Percentiles rank a stretch among this genome's conserved stretches.
Evolutionary conservation across 495 filamentous ascomycete species (phyloP).

Genomic region (Penicillium robsamsonii): DNA sequence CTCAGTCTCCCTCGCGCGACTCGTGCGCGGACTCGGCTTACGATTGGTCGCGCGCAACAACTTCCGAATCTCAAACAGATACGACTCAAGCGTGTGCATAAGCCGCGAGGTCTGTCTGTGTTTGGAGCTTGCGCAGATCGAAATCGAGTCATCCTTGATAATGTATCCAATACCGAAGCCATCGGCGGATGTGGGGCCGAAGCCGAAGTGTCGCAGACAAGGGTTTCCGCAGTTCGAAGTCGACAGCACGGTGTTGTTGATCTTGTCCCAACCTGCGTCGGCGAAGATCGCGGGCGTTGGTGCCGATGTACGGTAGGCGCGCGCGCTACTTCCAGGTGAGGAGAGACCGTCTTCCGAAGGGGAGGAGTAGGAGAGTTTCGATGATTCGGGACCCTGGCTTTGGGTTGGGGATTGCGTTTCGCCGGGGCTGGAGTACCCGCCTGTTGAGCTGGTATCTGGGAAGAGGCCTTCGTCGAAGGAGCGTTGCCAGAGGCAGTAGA

Average conservation of each 20-base stretch:
- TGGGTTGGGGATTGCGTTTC: conserved; percentile 25
- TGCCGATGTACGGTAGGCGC: conserved; percentile 32
- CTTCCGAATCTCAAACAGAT: conserved; percentile 85
- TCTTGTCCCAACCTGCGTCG: conserved; percentile 87
- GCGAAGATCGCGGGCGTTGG: conserved; percentile 78
- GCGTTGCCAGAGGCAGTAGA: conserved; percentile 95
- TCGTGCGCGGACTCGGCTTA: conserved; percentile 54
- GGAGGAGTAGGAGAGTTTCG: conserved; percentile 40
- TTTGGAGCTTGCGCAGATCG: conserved; percentile 87
- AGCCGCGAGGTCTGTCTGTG: conserved; percentile 90
- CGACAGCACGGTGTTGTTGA: conserved; percentile 91
- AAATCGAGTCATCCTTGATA: conserved; percentile 93
- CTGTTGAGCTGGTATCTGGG: conserved; percentile 55
- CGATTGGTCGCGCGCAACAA: conserved; percentile 66
- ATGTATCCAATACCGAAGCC: conserved; percentile 99
- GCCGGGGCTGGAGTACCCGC: conserved; percentile 53
- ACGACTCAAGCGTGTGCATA: conserved; percentile 83
- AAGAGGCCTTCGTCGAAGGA: conserved; percentile 69
- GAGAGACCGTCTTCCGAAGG: conserved; percentile 44
- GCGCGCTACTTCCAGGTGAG: conserved; percentile 33
- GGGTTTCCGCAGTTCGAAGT: conserved; percentile 99
- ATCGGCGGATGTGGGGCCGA: conserved; percentile 90
- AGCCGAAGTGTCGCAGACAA: conserved; percentile 93
- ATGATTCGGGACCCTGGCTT: conserved; percentile 46
- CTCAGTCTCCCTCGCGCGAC: conserved; percentile 66